A percentile compares a stretch with the other conserved stretches of the same genome.
These are phyloP conservation scores for Aaosphaeria pasadenensis DNA, from an alignment of 2,329 filamentous ascomycete species.

Conservation along the genomic window DNA sequence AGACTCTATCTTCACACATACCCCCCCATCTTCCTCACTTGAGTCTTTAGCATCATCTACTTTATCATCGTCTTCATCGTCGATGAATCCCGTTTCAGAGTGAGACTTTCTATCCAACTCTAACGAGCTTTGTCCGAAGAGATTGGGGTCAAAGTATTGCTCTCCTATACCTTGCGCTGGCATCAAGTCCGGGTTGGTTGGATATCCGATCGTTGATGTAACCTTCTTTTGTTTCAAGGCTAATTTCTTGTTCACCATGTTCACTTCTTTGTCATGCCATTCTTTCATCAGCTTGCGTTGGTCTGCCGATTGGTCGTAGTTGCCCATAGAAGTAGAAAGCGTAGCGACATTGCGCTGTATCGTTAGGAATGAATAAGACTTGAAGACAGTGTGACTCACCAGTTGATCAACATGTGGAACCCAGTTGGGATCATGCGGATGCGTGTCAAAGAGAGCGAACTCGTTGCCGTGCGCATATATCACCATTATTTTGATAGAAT, in stretches of 20 bases:
- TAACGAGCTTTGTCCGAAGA: too few species aligned
- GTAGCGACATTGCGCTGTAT: not conserved
- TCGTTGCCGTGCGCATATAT: slow-evolving; percentile 4
- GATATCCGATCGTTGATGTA: too few species aligned
- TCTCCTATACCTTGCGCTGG: too few species aligned
- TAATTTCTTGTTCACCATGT: too few species aligned
- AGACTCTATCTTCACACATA: too few species aligned
- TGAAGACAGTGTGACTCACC: not conserved
- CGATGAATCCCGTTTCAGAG: too few species aligned
- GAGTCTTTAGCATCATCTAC: too few species aligned
- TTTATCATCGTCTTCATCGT: too few species aligned
- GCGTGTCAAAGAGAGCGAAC: slow-evolving; percentile 2
- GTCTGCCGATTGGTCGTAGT: not conserved
- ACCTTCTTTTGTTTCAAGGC: too few species aligned
- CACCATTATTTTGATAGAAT: slow-evolving; percentile 3
- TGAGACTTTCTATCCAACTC: too few species aligned
- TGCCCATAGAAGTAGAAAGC: not conserved
- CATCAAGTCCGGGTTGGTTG: too few species aligned
- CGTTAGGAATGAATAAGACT: not conserved
- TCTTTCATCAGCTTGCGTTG: not conserved
- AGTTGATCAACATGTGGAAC: not conserved
- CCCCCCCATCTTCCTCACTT: too few species aligned
- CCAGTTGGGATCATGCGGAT: slow-evolving; percentile 4
- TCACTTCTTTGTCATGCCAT: not conserved
- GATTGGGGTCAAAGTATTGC: not conserved